These are phyloP conservation scores for Ottelia alismoides DNA, from an alignment of 106 monocot species.

Conservation along the genomic window DNA sequence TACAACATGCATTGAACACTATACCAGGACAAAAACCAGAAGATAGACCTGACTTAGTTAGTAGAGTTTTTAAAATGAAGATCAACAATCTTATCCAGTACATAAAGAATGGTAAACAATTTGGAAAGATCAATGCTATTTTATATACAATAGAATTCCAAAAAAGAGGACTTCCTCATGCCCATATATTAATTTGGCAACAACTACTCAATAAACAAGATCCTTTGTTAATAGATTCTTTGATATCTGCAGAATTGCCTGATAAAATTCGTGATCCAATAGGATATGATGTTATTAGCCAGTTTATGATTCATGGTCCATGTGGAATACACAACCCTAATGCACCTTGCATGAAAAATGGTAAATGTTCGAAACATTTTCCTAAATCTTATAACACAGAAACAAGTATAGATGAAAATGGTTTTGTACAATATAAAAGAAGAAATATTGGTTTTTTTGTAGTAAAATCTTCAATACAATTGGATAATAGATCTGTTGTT, in stretches of 20 bases:
- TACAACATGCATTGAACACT: background rate
- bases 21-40: background rate
- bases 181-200: slow-evolving; percentile 9
- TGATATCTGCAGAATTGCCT: slow-evolving; percentile 16
- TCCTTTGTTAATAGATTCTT: background rate
- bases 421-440: slow-evolving; percentile 8
- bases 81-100: slow-evolving; percentile 4
- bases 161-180: slow-evolving; percentile 15
- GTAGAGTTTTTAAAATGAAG: slow-evolving; percentile 17
- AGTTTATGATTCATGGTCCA: slow-evolving; percentile 14
- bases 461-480: too few species aligned
- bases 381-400: slow-evolving; percentile 1
- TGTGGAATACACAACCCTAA: slow-evolving; percentile 2
- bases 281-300: background rate
- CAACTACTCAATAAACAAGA: background rate
- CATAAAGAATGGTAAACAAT: slow-evolving; percentile 5
- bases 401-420: slow-evolving; percentile 3
- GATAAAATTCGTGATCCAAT: background rate
- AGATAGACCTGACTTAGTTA: slow-evolving; percentile 13
- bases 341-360: slow-evolving; percentile 10
- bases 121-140: slow-evolving; percentile 3
- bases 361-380: slow-evolving; percentile 11
- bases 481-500: too few species aligned
- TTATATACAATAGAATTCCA: slow-evolving; percentile 12
- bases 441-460: slow-evolving; percentile 4